phyloP scores from a whole-genome alignment of 148 eudicot genomes.

The Amaranthus hypochondriacus region DNA sequence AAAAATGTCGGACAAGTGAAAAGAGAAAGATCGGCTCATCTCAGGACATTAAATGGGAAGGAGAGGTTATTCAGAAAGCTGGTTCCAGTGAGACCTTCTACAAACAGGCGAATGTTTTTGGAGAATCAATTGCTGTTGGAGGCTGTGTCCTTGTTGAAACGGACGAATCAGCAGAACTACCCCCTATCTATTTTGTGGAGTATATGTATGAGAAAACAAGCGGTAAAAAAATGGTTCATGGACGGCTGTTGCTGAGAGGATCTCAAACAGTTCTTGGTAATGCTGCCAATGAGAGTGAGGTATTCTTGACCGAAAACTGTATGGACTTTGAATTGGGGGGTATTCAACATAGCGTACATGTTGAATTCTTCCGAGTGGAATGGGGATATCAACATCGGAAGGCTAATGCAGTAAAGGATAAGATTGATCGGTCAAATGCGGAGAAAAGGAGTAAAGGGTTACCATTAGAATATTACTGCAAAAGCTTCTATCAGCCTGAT shows the following conservation, averaged over 20 bases:
- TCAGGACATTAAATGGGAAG: constrained; percentile 61
- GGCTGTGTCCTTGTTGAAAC: constrained; percentile 59
- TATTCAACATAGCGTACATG: constrained; percentile 38
- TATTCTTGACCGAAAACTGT: constrained; percentile 80
- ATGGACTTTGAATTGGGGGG: constrained; percentile 62
- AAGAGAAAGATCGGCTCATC: constrained; percentile 35
- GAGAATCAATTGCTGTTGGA: constrained; percentile 52
- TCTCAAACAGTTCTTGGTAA: constrained; percentile 73
- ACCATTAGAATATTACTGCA: constrained; percentile 79
- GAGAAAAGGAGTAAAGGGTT: constrained; percentile 76
- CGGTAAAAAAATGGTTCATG: constrained; percentile 71
- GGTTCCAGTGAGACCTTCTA: constrained; percentile 39
- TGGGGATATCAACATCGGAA: constrained; percentile 84
- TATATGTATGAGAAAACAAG: constrained; percentile 73
- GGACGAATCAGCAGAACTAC: constrained; percentile 38
- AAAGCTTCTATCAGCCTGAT: constrained; percentile 72
- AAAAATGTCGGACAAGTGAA: constrained; percentile 25
- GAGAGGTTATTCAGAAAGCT: constrained; percentile 45
- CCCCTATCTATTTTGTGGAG: constrained; percentile 70
- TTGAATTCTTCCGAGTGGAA: constrained; percentile 48
- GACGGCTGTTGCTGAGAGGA: constrained; percentile 69
- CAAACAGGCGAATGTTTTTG: constrained; percentile 53
- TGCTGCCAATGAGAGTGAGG: constrained; percentile 77
- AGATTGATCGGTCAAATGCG: constrained; percentile 64
- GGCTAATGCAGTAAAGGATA: constrained; percentile 54